Percentiles rank a stretch among this genome's conserved stretches.
Conservation (phyloP, 495 filamentous ascomycete species). For the Thermochaetoides thermophila region DNA sequence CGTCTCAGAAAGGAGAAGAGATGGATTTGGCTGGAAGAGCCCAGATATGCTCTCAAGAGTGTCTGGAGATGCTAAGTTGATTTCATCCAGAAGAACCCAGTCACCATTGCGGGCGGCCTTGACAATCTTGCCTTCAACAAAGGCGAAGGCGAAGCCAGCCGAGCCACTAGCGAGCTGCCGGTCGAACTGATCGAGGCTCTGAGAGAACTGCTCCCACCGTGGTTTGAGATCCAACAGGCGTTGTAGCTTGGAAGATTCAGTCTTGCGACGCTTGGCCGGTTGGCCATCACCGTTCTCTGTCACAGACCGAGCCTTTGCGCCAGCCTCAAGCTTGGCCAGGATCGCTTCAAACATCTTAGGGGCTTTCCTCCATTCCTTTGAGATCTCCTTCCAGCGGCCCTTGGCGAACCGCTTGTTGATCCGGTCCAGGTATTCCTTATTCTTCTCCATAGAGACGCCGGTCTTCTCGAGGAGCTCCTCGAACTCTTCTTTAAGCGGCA, state of each 20-base stretch:
- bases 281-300: constrained; percentile 38
- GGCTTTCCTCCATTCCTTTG: constrained; percentile 77
- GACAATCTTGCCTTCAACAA: constrained; percentile 89
- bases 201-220: constrained; percentile 67
- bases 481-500: constrained; percentile 88
- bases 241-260: constrained; percentile 50
- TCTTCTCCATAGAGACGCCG: constrained; percentile 67
- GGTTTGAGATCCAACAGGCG: constrained; percentile 41
- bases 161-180: constrained; percentile 62
- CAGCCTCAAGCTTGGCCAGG: constrained; percentile 35
- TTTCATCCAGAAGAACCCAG: constrained; percentile 89
- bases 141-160: constrained; percentile 81
- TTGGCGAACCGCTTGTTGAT: constrained; percentile 65
- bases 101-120: constrained; percentile 85
- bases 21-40: constrained; percentile 62
- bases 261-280: constrained; percentile 66
- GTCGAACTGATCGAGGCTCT: constrained; percentile 65
- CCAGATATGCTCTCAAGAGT: constrained; percentile 87
- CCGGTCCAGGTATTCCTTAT: constrained; percentile 68
- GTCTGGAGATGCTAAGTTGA: constrained; percentile 89
- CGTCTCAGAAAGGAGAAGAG: constrained; percentile 78
- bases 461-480: constrained; percentile 75
- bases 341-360: constrained; percentile 66
- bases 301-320: constrained; percentile 5
- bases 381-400: constrained; percentile 69